Conservation (phyloP, 2,329 filamentous ascomycete species). For the Claviceps humidiphila region DNA sequence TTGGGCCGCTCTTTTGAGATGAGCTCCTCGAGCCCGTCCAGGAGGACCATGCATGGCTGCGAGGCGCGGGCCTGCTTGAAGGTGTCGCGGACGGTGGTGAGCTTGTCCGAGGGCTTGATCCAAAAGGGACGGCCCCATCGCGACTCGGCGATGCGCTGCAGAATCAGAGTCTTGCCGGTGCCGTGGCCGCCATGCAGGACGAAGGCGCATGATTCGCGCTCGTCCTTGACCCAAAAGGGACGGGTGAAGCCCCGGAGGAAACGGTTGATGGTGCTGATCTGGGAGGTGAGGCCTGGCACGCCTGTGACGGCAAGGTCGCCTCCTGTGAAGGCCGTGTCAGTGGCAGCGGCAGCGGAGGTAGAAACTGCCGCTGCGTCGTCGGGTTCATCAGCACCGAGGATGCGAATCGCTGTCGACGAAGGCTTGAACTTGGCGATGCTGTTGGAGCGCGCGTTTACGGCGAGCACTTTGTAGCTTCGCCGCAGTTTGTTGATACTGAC, state of each 20-base stretch:
- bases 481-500: conserved; percentile 22
- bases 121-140: conserved; percentile 59
- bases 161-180: conserved; percentile 69
- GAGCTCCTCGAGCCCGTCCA: conserved; percentile 65
- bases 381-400: conserved; percentile 20
- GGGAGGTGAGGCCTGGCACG: conserved; percentile 55
- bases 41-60: conserved; percentile 64
- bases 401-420: conserved; percentile 24
- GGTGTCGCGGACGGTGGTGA: conserved; percentile 46
- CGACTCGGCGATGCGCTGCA: conserved; percentile 52
- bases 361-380: conserved; percentile 7
- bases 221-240: conserved; percentile 15
- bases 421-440: conserved; percentile 31
- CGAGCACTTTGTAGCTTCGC: conserved; percentile 37
- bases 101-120: conserved; percentile 43
- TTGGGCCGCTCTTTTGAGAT: conserved; percentile 46
- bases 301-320: conserved; percentile 33
- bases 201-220: conserved; percentile 40
- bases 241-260: conserved; percentile 45
- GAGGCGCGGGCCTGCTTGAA: conserved; percentile 56
- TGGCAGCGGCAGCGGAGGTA: not conserved
- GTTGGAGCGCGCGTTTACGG: conserved; percentile 39
- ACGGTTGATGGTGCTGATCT: conserved; percentile 52
- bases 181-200: conserved; percentile 71
- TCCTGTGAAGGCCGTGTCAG: conserved; percentile 4